Base-by-base conservation (phyloP, 306 rosid genomes). In the Astragalus membranaceus region DNA sequence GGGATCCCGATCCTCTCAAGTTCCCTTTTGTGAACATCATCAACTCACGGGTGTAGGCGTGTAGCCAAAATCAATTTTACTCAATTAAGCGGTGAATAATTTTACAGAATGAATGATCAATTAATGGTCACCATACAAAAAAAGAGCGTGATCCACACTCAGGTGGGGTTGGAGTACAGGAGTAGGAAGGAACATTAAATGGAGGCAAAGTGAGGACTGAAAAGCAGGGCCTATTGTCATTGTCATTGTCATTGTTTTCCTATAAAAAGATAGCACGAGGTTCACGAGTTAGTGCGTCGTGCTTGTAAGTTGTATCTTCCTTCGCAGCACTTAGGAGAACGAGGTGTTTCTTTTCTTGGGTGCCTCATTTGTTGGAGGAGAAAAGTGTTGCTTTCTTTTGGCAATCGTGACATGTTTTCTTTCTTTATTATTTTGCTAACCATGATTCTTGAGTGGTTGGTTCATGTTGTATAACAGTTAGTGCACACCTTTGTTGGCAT, bases 211-310 rank as follows among this genome's bases (percentile, higher is more conserved):
- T 8, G 23, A 62, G 52, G 13, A 70, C 23, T 4, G 29, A 26
- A 29, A 67, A 23, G 57, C 3, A 30, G 14, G 49, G 42, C 8
- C 7, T 33, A 2, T 33, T 33, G 1, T 35, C 1, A 5, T 5
- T 35, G 8, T 35, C 1, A 5, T 35, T 35, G 30, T 26, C 30
- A 5, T 35, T n/a, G n/a, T 35, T 35, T 5, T 35, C 15, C 30
- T 3, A 2, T 26, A 2, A 26, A 52, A 67, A 77, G 79, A 72
- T 50, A 66, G 75, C 84, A 82, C 87, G 80, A 58, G 86, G 76
- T 46, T 76, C 78, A 48, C 78, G 70, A 64, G 82, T 42, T 37
- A 72, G 79, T 42, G 81, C 69, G n/a, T n/a, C n/a, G n/a, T n/a
- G n/a, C n/a, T n/a, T n/a, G n/a, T n/a, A n/a, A n/a, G n/a, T 73